These are phyloP conservation scores for Eucalyptus sp. DNA, from an alignment of 345 rosid species.

Conservation along the genomic window DNA sequence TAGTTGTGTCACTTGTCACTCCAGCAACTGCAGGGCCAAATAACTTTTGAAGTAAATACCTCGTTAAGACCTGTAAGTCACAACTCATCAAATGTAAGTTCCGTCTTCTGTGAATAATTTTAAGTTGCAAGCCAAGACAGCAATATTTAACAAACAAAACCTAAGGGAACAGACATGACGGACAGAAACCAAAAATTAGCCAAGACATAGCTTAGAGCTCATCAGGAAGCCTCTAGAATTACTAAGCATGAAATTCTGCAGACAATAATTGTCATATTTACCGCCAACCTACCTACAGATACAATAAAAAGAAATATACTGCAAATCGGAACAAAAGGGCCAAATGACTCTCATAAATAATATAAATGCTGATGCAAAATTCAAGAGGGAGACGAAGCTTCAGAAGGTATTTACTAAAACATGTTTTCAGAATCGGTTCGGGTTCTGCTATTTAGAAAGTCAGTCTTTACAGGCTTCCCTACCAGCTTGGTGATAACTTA, in stretches of 20 bases:
- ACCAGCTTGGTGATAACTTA: neutral
- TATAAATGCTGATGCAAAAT: neutral
- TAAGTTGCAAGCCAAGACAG: neutral
- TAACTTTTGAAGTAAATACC: conserved; percentile 61
- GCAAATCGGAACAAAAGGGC: neutral
- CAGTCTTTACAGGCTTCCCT: neutral
- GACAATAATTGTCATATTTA: neutral
- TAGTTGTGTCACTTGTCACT: conserved; percentile 41
- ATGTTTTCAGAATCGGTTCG: neutral
- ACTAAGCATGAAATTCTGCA: neutral
- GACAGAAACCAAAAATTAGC: neutral
- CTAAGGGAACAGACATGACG: neutral
- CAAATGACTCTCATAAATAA: neutral
- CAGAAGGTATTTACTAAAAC: neutral
- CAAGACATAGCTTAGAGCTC: neutral
- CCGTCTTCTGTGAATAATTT: neutral
- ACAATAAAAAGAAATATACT: neutral
- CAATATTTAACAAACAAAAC: neutral
- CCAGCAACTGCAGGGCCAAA: conserved; percentile 63
- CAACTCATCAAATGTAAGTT: neutral
- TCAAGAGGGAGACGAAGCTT: neutral
- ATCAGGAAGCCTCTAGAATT: neutral
- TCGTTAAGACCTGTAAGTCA: conserved; percentile 56
- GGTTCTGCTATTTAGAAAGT: neutral
- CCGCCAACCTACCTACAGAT: too few species aligned